Evolutionary conservation across 345 rosid species (phyloP), one percentile per base, ranked within the genome.

Genomic region (Trapa bicornis): DNA sequence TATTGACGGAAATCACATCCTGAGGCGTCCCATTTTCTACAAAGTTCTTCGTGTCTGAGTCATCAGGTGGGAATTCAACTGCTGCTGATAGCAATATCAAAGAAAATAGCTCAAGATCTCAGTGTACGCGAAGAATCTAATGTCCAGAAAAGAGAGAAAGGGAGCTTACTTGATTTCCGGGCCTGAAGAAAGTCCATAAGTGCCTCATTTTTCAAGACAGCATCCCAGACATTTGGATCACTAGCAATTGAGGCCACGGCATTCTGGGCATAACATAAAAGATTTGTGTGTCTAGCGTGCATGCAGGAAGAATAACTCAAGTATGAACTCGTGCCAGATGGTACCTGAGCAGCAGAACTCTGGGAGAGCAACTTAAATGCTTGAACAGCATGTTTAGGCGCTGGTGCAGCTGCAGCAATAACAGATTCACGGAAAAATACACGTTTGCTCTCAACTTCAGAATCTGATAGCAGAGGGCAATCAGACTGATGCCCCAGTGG

Each of bases 181-280:
- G 82, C 75, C 74, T 65, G 67, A 17, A 89, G 68, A 65, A 82
- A 85, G 13, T 68, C 78, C 71, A 73, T 65, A 54, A 86, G 83
- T 1, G 68, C 81, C 17, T 74, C 78, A 73, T 86, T 89, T 52
- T 78, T 70, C 75, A 78, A 64, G 36, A 86, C 87, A 54, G 92
- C 90, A 76, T 75, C 74, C 96, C 90, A 86, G 60, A 89, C 90
- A 3, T 82, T 79, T 29, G 81, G 92, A 47, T 90, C 97, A 57
- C 71, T 38, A 5, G 85, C 95, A 75, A 90, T 68, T 32, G 92
- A 85, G 56, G 89, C 90, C 79, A 90, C 92, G 68, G 85, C 83
- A 77, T 76, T 56, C 95, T 90, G 80, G 15, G 38, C 17, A 67
- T 29, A 15, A 22, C 13, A 43, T 37, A 12, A 65, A 22, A 65